Base-by-base conservation (phyloP, 768 basidiomycete species). In the Termitomyces sp. region DNA sequence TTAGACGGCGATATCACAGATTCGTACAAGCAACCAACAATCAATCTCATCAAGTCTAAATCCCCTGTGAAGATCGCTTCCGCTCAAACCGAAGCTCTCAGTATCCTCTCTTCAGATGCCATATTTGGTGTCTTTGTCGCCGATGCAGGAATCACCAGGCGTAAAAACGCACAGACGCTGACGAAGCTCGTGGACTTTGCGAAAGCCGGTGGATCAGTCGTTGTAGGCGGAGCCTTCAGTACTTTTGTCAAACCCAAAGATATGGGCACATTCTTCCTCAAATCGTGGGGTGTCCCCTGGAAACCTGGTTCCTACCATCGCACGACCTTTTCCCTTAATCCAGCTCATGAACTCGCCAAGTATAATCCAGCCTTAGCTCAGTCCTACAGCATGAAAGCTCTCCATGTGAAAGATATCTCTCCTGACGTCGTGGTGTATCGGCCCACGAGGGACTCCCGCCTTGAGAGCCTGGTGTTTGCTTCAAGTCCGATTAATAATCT, bases 321-420 rank as follows among this genome's bases (percentile, higher is more conserved):
- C 36, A 71, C 71, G 20, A 76, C 71, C 1, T 74, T 75, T 64
- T 58, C 57, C 5, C 58, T 69, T 39, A 77, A 77, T 41, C 57
- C 67, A 16, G 44, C 46, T 2, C 71, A 73, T 43, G 64, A 68
- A 14, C 29, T 73, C 4, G 69, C 66, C 0, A 67, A 65, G 57
- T 53, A 56, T 6, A 75, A 72, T 53, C 66, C 70, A 0, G 67
- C 66, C 2, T 60, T 76, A 7, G 54, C 49, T 3, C 22, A 46
- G 5, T 66, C 69, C 0, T 76, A 73, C 62, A 77, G 75, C 62
- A 78, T 78, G 76, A 79, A 78, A 62, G 70, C 74, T 0, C 60
- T 76, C 5, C 71, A 75, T 55, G 54, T 77, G 55, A 65, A 63
- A 54, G 64, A 67, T 43, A 68, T 74, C 41, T 50, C 60, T 8